Base-by-base conservation (phyloP, 2,329 filamentous ascomycete species). In the Aspergillus felis region DNA sequence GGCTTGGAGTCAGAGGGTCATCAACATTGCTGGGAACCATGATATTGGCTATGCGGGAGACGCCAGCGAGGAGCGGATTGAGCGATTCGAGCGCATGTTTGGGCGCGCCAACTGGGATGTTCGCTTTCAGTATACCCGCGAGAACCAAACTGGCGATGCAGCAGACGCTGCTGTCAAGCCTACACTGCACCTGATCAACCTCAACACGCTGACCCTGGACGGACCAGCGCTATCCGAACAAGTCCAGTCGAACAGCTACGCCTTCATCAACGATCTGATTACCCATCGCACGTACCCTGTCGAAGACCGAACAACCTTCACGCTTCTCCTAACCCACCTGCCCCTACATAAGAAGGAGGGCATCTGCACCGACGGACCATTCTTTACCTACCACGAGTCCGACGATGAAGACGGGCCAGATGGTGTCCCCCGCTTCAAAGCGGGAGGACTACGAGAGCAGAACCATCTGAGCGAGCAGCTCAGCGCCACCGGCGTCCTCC, bases 31-130 rank as follows among this genome's bases (percentile, higher is more conserved):
- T 0, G 94, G 94, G 1, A 99, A 99, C 69, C 94, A 99, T 71
- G 94, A 99, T 73, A 87, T 99, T 68, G 94, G 94, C 35, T 99
- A 99, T 71, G 91, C 92, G 0, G 94, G 94, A 3, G 94, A 99
- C 73, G 82, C 97, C 60, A 91, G 88, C 44, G 77, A 82, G n/a
- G 81, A 85, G 60, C 85, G 92, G 3, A 80, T 97, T 55, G 79
- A 84, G 28, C 84, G 94, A 1, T 99, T 97, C 70, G 92, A 96
- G 75, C 81, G 82, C 24, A 83, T 84, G 1, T 99, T 96, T 77
- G 94, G 94, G 56, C 90, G 87, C 62, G 86, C 90, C 20, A 96
- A 97, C 72, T 99, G 96, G 82, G 92, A 96, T 69, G 82, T 96
- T 10, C 84, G 87, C 35, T 86, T 97, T 85, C 69, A 72, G 71